Evolutionary conservation across 768 basidiomycete genomes (phyloP).

Genomic region (Kwoniella bestiolae): DNA sequence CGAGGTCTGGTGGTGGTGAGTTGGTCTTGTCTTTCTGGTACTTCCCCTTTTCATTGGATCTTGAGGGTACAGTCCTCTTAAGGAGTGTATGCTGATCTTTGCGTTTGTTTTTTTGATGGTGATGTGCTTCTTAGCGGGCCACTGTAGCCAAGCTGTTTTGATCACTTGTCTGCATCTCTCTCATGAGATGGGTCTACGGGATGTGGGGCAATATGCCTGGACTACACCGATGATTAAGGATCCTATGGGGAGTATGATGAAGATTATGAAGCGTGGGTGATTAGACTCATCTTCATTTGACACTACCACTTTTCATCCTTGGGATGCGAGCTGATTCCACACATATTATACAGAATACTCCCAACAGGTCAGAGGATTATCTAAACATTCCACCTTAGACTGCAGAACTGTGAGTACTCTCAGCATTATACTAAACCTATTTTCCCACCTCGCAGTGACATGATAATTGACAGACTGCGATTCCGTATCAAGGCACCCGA

Average conservation of each 20-base stretch:
- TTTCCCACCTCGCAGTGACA: too few relatives aligned
- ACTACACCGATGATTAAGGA: constrained; percentile 38
- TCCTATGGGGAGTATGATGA: constrained; percentile 43
- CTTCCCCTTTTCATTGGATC: too few relatives aligned
- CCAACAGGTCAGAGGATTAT: constrained; percentile 14
- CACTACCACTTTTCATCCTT: too few relatives aligned
- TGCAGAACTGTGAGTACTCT: constrained; percentile 22
- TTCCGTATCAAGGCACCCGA: constrained; percentile 35
- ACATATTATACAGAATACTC: constrained; percentile 18
- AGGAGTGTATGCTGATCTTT: too few relatives aligned
- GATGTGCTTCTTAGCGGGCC: background rate
- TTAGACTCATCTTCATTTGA: background rate
- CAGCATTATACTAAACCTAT: too few relatives aligned
- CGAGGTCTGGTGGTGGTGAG: too few relatives aligned
- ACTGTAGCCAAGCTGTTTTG: constrained; percentile 48
- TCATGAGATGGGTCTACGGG: constrained; percentile 44
- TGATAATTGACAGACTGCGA: too few relatives aligned
- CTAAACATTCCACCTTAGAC: constrained; percentile 11
- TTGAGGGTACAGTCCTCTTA: too few relatives aligned
- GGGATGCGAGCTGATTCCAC: background rate
- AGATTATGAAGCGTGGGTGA: constrained; percentile 50
- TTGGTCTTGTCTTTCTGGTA: too few relatives aligned
- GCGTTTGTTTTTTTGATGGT: background rate
- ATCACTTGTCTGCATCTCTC: constrained; percentile 47
- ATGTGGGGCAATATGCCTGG: constrained; percentile 50